A percentile compares a stretch with the other conserved stretches of the same genome.
Conservation (phyloP, 192 early-diverging fungal genomes). For the Pilobolus umbonatus region DNA sequence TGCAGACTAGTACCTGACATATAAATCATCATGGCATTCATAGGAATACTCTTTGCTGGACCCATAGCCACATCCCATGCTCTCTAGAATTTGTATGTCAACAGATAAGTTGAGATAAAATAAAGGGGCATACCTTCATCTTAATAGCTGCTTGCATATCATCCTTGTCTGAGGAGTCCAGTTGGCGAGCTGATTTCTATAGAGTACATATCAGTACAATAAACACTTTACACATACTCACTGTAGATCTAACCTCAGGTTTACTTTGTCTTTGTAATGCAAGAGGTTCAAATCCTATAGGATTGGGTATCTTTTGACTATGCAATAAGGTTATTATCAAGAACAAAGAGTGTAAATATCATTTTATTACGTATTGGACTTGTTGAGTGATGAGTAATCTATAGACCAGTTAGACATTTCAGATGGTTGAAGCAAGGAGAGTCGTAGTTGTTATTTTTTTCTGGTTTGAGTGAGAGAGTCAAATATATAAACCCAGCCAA, state of each 20-base stretch:
- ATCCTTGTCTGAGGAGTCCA: conserved; percentile 6
- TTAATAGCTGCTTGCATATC: conserved; percentile 24
- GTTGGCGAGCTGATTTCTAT: conserved; percentile 17
- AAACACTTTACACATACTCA: background rate
- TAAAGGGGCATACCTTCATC: conserved; percentile 17
- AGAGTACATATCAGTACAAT: background rate
- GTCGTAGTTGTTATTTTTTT: no score
- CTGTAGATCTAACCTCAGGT: no score
- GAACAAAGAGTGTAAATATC: background rate
- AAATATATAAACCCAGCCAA: no score
- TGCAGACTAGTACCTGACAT: conserved; percentile 97
- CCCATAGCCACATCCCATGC: conserved; percentile 93
- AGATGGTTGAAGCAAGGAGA: no score
- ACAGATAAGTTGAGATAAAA: background rate
- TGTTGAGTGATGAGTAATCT: conserved; percentile 20
- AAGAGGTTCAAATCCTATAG: conserved; percentile 21
- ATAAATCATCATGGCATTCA: conserved; percentile 98
- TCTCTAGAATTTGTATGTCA: conserved; percentile 55
- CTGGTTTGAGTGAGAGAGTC: no score
- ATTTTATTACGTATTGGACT: conserved; percentile 7
- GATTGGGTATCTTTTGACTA: conserved; percentile 16
- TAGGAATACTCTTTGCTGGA: conserved; percentile 89
- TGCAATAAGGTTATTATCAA: background rate
- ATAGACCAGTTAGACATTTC: conserved; percentile 22
- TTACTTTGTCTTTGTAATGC: conserved; percentile 11